Base-by-base conservation (phyloP, 169 alveolate genomes). In the Plasmodium reichenowi region DNA sequence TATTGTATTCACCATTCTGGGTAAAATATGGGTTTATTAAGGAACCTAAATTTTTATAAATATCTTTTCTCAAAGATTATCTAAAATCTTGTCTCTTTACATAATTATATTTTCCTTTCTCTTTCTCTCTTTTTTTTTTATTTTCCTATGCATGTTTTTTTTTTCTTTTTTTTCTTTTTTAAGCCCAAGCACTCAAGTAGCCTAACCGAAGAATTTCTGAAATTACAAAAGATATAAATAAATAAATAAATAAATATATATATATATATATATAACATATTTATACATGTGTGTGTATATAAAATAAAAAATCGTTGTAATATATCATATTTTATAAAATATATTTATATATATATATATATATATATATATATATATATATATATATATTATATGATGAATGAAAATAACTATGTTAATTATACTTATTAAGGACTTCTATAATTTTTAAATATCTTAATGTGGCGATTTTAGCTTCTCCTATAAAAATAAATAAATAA, bases 401-500 rank as follows among this genome's bases (percentile, higher is more conserved):
- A 59, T 54, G 43, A 29, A 32, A 56, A 47, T 73, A 54, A 52
- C 56, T 20, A 26, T 22, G n/a, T 20, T 73, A 54, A 1, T 48
- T 59, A 29, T 83, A 83, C 91, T 70, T 83, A 66, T 83, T 83
- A 56, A 68, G 67, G 70, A 83, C 83, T 83, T 83, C 91, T 68
- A 83, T 70, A 83, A 83, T 83, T 83, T 83, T 83, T 59, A 83
- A 62, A 60, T 83, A 83, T 68, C 91, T 60, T 63, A 83, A 45
- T 47, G 91, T 83, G 38, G 91, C 91, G 22, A 83, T 66, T 83
- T 83, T 83, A 47, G 91, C 91, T 68, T 83, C 91, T 15, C 91
- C 91, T 83, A 64, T 43, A 17, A 60, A 26, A 26, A 29, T 9
- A 59, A 62, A 60, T 60, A 74, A 72, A 20, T 38, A 60, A 54